Evolutionary conservation across 1,284 basidiomycete species (phyloP), one percentile per base, ranked within the genome.

Genomic region (Apiotrichum sp.): DNA sequence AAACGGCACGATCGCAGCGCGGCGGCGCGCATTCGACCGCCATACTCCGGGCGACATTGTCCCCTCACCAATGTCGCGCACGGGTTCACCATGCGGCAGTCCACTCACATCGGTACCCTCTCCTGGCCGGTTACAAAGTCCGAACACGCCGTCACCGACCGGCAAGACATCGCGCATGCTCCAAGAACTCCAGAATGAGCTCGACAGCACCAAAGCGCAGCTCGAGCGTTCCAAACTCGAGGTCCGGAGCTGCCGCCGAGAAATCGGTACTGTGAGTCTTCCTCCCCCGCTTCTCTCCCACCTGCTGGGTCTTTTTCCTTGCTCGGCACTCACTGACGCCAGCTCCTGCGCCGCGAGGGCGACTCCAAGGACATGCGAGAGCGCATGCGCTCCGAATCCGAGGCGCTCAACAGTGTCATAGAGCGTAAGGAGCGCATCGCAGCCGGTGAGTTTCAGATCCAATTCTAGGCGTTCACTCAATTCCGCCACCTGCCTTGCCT

Each of bases 361-460:
- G 74, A 74, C 59, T 61, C 75, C 35, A 70, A 71, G 48, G 74
- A 75, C 52, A 73, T 72, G 3, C 66, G 68, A 47, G 73, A 73
- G 39, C 59, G 75, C 42, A 70, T 72, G 65, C 58, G 72, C n/a
- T 60, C 64, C 13, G 72, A 77, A 55, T 65, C 64, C 35, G 74
- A 77, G 34, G 63, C 69, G 2, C 52, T 73, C 47, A 69, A 74
- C 51, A 73, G 73, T 44, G 68, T 74, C 22, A 70, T 75, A 32
- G 57, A 63, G 2, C 55, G 75, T 34, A 74, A 74, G 49, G 74
- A 77, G 56, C 62, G 74, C 0, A 56, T 75, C 31, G 58, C 74
- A 13, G 63, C 70, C 50, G 73, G 73, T 71, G 22, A 22, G 22
- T 22, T 22, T 22, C 22, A 22, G 22, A 22, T 22, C 22, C 22